Conservation (phyloP, 2,329 filamentous ascomycete species). For the Calonectria fujianensis region DNA sequence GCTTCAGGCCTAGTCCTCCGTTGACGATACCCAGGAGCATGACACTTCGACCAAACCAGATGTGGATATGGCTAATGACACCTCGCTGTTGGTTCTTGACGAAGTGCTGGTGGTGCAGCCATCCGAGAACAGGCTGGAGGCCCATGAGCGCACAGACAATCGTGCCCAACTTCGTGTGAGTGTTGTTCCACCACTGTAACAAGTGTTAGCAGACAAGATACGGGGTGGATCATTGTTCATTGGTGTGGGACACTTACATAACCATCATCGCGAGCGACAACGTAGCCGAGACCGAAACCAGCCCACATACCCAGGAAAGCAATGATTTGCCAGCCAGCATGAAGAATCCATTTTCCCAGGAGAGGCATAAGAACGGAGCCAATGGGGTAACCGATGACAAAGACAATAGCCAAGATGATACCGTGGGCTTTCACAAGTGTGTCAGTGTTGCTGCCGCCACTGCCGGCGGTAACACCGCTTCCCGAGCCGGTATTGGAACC, state of each 20-base stretch:
- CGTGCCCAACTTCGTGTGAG: conserved; percentile 75
- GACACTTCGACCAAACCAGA: conserved; percentile 77
- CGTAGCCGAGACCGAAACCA: conserved; percentile 75
- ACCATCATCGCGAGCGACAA: conserved; percentile 63
- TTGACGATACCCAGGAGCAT: conserved; percentile 78
- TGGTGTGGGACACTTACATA: conserved; percentile 62
- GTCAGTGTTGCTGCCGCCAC: conserved; percentile 46
- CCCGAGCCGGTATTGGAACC: conserved; percentile 29
- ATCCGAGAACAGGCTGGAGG: conserved; percentile 76
- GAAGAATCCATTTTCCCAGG: conserved; percentile 74
- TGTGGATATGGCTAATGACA: conserved; percentile 73
- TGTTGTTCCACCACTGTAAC: conserved; percentile 69
- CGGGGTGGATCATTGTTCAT: conserved; percentile 29
- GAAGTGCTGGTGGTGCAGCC: conserved; percentile 74
- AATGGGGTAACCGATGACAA: conserved; percentile 75
- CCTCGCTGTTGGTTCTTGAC: conserved; percentile 68
- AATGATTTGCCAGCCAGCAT: conserved; percentile 73
- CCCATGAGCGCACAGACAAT: conserved; percentile 72
- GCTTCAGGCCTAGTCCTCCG: conserved; percentile 76
- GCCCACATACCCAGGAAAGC: conserved; percentile 75
- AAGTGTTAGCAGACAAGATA: conserved; percentile 45
- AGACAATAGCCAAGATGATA: conserved; percentile 76
- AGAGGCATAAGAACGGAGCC: conserved; percentile 77
- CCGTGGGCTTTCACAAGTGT: conserved; percentile 69
- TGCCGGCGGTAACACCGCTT: conserved; percentile 42